Evolutionary conservation across 805 yeast species (phyloP), one percentile per base, ranked within the genome.

Genomic region (Yamadazyma tumulicola): DNA sequence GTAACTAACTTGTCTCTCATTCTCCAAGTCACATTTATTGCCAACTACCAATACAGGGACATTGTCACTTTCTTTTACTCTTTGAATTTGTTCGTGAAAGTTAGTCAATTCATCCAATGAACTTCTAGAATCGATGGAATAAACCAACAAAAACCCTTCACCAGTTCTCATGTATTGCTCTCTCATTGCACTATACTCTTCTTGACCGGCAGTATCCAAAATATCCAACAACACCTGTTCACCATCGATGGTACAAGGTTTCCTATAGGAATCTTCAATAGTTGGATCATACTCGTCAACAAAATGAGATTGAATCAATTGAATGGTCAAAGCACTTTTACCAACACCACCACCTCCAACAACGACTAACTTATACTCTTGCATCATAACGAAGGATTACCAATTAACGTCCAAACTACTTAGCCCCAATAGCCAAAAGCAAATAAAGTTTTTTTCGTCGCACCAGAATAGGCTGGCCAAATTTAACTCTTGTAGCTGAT

Each of bases 301-400:
- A 55, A 93, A 93, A 52, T 89, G 96, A 22, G 88, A 78, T 59
- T 91, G 97, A 36, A 93, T 88, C 53, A 93, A 74, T 61, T 93
- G 95, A 46, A 93, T 93, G 18, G 98, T 93, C 44, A 93, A 68
- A 5, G 98, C 97, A 16, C 95, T 83, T 61, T 93, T 93, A 64
- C 98, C 98, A 37, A 93, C 98, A 64, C 96, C 97, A 55, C 97
- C 97, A 25, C 97, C 97, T 37, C 97, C 98, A 37, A 91, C 96
- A 29, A 91, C 97, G 4, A 93, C 98, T 40, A 93, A 65, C 57
- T 94, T 88, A 59, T 81, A 91, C 61, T 89, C 96, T 59, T 83
- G 74, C 37, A 76, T 69, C 63, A 56, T 59, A 14, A 22, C 34
- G 38, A 34, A 29, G 19, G 27, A 40, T 11, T 8, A 6, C 12